Conservation (phyloP, 2,329 filamentous ascomycete species). For the Leptographium radiaticola region DNA sequence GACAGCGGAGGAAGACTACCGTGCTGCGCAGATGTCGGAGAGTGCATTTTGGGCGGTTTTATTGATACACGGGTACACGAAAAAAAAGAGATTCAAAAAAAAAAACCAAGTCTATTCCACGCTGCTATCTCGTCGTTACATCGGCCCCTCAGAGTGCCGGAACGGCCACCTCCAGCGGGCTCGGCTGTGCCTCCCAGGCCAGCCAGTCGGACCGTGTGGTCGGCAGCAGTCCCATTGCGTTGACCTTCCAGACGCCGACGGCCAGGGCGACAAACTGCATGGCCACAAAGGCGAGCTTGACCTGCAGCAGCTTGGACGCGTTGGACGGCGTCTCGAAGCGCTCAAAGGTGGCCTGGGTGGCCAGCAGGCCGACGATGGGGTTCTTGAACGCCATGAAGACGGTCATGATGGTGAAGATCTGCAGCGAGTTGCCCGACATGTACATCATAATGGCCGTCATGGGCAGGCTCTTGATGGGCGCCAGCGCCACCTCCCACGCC, state of each 20-base stretch:
- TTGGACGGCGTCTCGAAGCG: conserved; percentile 79
- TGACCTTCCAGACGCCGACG: conserved; percentile 91
- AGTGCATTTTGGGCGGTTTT: background rate
- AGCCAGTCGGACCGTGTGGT: conserved; percentile 96
- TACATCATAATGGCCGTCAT: conserved; percentile 99
- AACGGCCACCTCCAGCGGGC: conserved; percentile 52
- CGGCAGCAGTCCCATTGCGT: conserved; percentile 90
- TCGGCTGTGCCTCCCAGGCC: conserved; percentile 76
- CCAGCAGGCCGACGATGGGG: conserved; percentile 71
- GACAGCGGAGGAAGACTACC: too few species aligned
- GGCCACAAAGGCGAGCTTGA: conserved; percentile 76
- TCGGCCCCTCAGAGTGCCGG: conserved; percentile 35
- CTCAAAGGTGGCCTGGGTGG: conserved; percentile 77
- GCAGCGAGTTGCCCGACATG: conserved; percentile 96
- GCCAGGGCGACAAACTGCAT: conserved; percentile 78
- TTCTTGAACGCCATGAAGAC: conserved; percentile 98
- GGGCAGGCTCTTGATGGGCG: conserved; percentile 82
- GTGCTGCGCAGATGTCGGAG: too few species aligned
- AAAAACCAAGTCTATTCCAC: background rate
- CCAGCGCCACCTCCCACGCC: conserved; percentile 93
- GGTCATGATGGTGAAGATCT: conserved; percentile 99
- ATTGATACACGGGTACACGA: background rate
- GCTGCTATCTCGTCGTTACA: background rate
- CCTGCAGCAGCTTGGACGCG: conserved; percentile 57
- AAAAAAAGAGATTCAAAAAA: too few species aligned